Percentiles rank a stretch among this genome's conserved stretches.
phyloP scores from a whole-genome alignment of 2,329 filamentous ascomycete species.

The Colletotrichum lindemuthianum region DNA sequence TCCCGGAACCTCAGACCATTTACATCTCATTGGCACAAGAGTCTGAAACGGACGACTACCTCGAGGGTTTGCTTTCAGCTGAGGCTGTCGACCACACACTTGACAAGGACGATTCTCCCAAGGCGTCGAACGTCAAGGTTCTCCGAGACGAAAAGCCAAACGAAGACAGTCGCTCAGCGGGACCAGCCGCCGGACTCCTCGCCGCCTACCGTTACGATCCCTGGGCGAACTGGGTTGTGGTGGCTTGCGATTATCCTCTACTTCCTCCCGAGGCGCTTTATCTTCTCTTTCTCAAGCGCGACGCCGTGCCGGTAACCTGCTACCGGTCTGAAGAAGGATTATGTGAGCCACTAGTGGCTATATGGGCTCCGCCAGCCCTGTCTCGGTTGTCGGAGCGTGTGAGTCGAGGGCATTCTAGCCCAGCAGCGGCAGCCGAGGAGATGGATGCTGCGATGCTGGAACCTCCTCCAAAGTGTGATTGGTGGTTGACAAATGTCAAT shows the following conservation, averaged over 20 bases:
- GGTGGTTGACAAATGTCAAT: conserved; percentile 31
- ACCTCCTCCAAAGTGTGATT: conserved; percentile 11
- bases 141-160: conserved; percentile 13
- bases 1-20: conserved; percentile 39
- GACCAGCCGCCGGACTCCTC: conserved; percentile 41
- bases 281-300: conserved; percentile 40
- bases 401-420: conserved; percentile 30
- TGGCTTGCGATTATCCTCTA: conserved; percentile 48
- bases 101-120: not conserved
- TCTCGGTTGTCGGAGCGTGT: conserved; percentile 36
- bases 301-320: conserved; percentile 44
- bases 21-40: conserved; percentile 41
- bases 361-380: conserved; percentile 48
- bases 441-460: conserved; percentile 18
- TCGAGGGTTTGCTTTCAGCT: conserved; percentile 23
- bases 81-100: conserved; percentile 20
- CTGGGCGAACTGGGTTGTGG: conserved; percentile 44
- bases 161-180: conserved; percentile 7
- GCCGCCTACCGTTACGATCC: conserved; percentile 42
- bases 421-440: conserved; percentile 17
- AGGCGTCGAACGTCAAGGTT: conserved; percentile 7
- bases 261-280: conserved; percentile 41
- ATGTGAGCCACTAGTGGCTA: conserved; percentile 47
- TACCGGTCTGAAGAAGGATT: conserved; percentile 44
- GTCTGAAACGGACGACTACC: conserved; percentile 25